Evolutionary conservation across 495 filamentous ascomycete genomes (phyloP).

Genomic region (Sabuloglossum arenarium): DNA sequence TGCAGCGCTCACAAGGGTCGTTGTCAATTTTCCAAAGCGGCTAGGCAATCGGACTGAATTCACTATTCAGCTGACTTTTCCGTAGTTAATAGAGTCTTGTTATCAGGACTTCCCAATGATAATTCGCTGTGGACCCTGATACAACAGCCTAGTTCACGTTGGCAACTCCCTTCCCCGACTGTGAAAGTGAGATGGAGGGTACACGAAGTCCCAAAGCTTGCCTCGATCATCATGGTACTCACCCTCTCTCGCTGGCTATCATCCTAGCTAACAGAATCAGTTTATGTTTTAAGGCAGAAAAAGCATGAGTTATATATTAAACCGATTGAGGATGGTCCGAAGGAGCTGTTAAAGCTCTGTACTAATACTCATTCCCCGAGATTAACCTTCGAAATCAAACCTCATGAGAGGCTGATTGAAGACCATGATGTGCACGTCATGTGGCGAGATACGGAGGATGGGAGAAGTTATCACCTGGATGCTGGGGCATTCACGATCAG

Average conservation of each 20-base stretch:
- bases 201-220: background rate
- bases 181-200: background rate
- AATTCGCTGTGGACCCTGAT: no score
- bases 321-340: background rate
- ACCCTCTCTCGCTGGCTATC: background rate
- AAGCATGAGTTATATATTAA: background rate
- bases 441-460: background rate
- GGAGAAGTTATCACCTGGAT: background rate
- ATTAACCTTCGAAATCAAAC: background rate
- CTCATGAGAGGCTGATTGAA: background rate
- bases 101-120: no score
- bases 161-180: no score
- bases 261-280: background rate
- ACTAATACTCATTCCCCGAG: background rate
- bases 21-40: no score
- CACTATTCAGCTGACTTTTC: no score
- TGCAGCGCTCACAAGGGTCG: no score
- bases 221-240: background rate
- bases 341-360: background rate
- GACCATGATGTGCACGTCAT: background rate
- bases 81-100: no score
- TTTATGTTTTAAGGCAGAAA: background rate
- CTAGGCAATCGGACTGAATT: no score
- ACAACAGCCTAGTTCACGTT: no score
- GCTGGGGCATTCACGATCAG: background rate